Evolutionary conservation across 2,329 filamentous ascomycete species (phyloP).

Genomic region (Zarea fungicola): DNA sequence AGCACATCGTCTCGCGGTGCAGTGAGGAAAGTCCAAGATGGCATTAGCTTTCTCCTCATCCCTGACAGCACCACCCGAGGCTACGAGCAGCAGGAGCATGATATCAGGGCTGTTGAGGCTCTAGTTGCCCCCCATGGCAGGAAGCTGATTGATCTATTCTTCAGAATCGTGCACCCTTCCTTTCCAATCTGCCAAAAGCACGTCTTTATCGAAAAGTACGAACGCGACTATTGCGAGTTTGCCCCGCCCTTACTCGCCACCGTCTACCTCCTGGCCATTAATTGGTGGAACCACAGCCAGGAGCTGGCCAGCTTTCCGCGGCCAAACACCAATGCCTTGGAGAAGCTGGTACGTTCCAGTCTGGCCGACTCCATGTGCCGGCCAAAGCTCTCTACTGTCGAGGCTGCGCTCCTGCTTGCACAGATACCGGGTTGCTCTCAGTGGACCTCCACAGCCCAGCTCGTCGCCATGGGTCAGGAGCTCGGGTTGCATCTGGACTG

Average conservation of each 20-base stretch:
- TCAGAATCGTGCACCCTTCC: slow-evolving; percentile 71
- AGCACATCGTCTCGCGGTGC: slow-evolving; percentile 64
- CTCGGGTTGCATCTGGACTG: slow-evolving; percentile 87
- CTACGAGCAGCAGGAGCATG: slow-evolving; percentile 63
- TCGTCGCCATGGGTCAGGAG: slow-evolving; percentile 83
- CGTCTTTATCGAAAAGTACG: slow-evolving; percentile 74
- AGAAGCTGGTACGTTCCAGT: slow-evolving; percentile 66
- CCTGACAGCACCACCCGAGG: slow-evolving; percentile 69
- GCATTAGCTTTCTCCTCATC: slow-evolving; percentile 75
- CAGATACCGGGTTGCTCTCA: slow-evolving; percentile 73
- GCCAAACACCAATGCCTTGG: slow-evolving; percentile 69
- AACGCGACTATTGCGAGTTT: slow-evolving; percentile 65
- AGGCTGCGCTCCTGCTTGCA: slow-evolving; percentile 69
- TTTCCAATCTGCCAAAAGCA: slow-evolving; percentile 80
- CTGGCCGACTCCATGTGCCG: slow-evolving; percentile 73
- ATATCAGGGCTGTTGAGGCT: slow-evolving; percentile 67
- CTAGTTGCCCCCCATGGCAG: slow-evolving; percentile 73
- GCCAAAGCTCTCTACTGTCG: slow-evolving; percentile 75
- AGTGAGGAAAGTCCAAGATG: slow-evolving; percentile 69
- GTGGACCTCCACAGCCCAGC: slow-evolving; percentile 79
- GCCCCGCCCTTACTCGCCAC: slow-evolving; percentile 72
- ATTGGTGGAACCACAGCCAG: slow-evolving; percentile 77
- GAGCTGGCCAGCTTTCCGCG: slow-evolving; percentile 58
- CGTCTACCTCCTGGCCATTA: slow-evolving; percentile 78
- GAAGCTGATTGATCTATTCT: slow-evolving; percentile 73